Base-by-base conservation (phyloP, 345 rosid species). In the Orychophragmus violaceus region DNA sequence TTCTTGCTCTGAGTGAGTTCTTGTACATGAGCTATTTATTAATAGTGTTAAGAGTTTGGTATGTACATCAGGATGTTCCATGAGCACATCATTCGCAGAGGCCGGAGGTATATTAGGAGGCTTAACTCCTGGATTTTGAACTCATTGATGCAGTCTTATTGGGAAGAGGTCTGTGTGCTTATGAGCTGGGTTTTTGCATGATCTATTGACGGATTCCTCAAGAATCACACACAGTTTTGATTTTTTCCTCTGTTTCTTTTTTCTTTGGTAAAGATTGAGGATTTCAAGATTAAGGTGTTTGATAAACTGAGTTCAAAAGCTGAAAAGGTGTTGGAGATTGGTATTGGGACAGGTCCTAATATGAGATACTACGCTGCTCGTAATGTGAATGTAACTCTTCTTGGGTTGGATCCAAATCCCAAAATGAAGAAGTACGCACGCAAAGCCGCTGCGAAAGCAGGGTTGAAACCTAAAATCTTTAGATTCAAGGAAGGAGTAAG, bases 261-360 rank as follows among this genome's bases (percentile, higher is more conserved):
- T 41, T 27, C 18, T 54, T 17, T 46, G 49, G 59, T 62, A 25
- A 75, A 91, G 96, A 66, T 87, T 78, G 83, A 82, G 53, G 72
- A 35, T 59, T 86, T 72, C 78, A 89, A 84, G 78, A 67, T 80
- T 39, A 70, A 74, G 53, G 61, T 84, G 10, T 89, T 89, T 72
- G 60, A 56, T 56, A 79, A 79, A 24, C 70, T 87, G 82, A 77
- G 59, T 53, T 80, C 82, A 53, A 77, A 81, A 62, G 84, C 81
- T 4, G 71, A 79, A 74, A 79, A 75, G 42, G 84, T 87, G 36
- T 61, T 92, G 79, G 93, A 92, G 84, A 79, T 92, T 64, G 92
- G 96, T 8, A 81, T 87, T 28, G 95, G 95, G 1, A 69, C 86
- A 8, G 95, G 88, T 41, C 89, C 95, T n/a, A 87, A 89, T 74